phyloP scores from a whole-genome alignment of 106 monocot species.

The Ottelia alismoides region DNA sequence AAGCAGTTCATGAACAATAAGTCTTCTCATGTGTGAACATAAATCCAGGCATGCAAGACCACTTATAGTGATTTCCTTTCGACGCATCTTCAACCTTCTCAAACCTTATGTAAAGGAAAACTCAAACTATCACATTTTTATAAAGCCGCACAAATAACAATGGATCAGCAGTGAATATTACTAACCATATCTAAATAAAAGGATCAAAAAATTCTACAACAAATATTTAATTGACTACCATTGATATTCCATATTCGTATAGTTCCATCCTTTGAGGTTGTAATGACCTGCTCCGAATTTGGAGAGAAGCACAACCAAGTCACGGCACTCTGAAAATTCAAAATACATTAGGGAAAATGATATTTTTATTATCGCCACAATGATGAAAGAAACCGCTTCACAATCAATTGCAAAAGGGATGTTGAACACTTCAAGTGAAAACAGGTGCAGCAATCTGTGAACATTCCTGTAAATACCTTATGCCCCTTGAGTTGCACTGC shows the following conservation, averaged over 20 bases:
- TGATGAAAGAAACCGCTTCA: not conserved
- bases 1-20: too few species aligned
- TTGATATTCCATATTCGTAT: conserved; percentile 96
- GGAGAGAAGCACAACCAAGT: conserved; percentile 79
- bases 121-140: too few species aligned
- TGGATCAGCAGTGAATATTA: not conserved
- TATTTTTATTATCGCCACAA: too few species aligned
- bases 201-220: not conserved
- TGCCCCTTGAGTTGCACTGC: conserved; percentile 98
- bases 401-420: not conserved
- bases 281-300: conserved; percentile 82
- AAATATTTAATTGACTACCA: conserved; percentile 35
- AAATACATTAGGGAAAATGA: too few species aligned
- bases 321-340: conserved; percentile 72
- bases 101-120: too few species aligned
- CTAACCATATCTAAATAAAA: not conserved
- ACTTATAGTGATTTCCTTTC: too few species aligned
- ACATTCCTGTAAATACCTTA: too few species aligned
- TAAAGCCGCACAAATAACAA: too few species aligned
- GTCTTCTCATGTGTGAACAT: too few species aligned
- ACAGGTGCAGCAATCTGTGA: not conserved
- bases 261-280: conserved; percentile 93
- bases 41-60: too few species aligned
- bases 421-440: not conserved
- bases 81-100: too few species aligned